A percentile compares a stretch with the other conserved stretches of the same genome.
Conservation (phyloP, 78 protist species). For the slime mould (Dictyostelium discoideum) region dicty_2.7 NC_007091.3:162001-162500, state of each 20-base stretch:
- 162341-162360: background rate
- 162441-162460: background rate
- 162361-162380: background rate
- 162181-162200: background rate
- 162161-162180: conserved; percentile 58
- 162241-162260: background rate
- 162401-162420: background rate
- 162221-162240: too few species aligned
- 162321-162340: background rate
- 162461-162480: background rate
- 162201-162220: background rate
- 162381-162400: background rate
- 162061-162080: conserved; percentile 62
- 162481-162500: conserved; percentile 26
- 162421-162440: background rate
- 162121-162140: conserved; percentile 61
- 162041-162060: conserved; percentile 66
- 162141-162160: conserved; percentile 66
- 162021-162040: conserved; percentile 71
- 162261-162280: background rate
- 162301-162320: background rate
- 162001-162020: conserved; percentile 68
- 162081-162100: conserved; percentile 70
- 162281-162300: background rate
- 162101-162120: conserved; percentile 54